Conservation (phyloP, 2,329 filamentous ascomycete species). For the Ophiocordyceps camponoti-leonardi region DNA sequence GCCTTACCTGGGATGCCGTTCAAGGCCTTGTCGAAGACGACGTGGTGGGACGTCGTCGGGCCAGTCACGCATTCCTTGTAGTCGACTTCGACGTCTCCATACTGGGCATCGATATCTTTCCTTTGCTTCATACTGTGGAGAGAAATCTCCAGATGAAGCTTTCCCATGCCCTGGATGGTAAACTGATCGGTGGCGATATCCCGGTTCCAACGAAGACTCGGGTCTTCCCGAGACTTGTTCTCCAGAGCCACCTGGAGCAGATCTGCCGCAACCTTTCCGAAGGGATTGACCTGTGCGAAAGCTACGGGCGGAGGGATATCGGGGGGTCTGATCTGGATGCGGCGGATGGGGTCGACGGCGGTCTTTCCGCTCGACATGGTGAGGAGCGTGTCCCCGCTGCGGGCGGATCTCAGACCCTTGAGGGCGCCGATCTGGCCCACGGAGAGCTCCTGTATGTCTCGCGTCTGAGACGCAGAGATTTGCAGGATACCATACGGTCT, state of each 20-base stretch:
- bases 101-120: slow-evolving; percentile 71
- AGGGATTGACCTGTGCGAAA: slow-evolving; percentile 80
- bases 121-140: slow-evolving; percentile 75
- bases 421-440: slow-evolving; percentile 91
- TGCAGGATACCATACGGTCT: slow-evolving; percentile 66
- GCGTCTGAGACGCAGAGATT: slow-evolving; percentile 76
- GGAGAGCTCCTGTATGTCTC: slow-evolving; percentile 64
- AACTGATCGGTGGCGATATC: slow-evolving; percentile 90
- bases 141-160: slow-evolving; percentile 87
- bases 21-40: slow-evolving; percentile 60
- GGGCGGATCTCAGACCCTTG: slow-evolving; percentile 72
- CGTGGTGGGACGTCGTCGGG: slow-evolving; percentile 36
- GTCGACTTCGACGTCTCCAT: slow-evolving; percentile 86
- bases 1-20: slow-evolving; percentile 68
- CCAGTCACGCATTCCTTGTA: slow-evolving; percentile 70
- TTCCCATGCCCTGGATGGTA: slow-evolving; percentile 88
- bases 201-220: slow-evolving; percentile 67
- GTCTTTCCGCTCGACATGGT: slow-evolving; percentile 45
- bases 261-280: slow-evolving; percentile 64
- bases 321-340: slow-evolving; percentile 71
- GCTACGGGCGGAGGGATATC: slow-evolving; percentile 87
- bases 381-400: slow-evolving; percentile 85
- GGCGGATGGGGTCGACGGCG: slow-evolving; percentile 51
- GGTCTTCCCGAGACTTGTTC: slow-evolving; percentile 76
- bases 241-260: slow-evolving; percentile 59